These are phyloP conservation scores for Mortierella sp. DNA, from an alignment of 371 early-diverging fungal genomes.

Conservation along the genomic window DNA sequence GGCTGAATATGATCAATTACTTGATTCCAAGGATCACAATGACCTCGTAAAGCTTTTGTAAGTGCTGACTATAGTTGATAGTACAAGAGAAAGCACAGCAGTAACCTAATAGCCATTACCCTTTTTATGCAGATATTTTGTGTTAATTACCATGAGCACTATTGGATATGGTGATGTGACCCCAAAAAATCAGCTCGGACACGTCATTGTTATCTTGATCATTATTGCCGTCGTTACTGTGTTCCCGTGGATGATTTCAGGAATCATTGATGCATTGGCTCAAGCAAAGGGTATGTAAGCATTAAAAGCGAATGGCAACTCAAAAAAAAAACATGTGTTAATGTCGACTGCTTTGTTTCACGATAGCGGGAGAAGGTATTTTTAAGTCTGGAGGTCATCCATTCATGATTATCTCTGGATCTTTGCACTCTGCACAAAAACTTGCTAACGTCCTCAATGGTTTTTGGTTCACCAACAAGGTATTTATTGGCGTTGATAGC, in stretches of 20 bases:
- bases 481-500: too few species aligned
- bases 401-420: slow-evolving; percentile 57
- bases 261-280: slow-evolving; percentile 68
- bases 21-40: slow-evolving; percentile 63
- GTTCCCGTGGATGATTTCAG: slow-evolving; percentile 71
- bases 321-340: background rate
- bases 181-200: slow-evolving; percentile 71
- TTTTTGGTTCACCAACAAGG: slow-evolving; percentile 58
- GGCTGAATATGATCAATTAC: slow-evolving; percentile 74
- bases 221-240: slow-evolving; percentile 76
- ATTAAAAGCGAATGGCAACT: background rate
- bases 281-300: slow-evolving; percentile 63
- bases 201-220: slow-evolving; percentile 75
- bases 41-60: slow-evolving; percentile 65
- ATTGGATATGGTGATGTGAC: slow-evolving; percentile 89
- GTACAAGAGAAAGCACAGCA: background rate
- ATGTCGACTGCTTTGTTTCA: background rate
- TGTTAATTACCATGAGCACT: slow-evolving; percentile 77
- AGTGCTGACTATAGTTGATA: background rate
- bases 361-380: slow-evolving; percentile 53
- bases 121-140: slow-evolving; percentile 60
- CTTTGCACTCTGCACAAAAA: slow-evolving; percentile 53
- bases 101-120: background rate
- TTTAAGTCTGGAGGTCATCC: slow-evolving; percentile 54
- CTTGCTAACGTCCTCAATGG: slow-evolving; percentile 56